These are phyloP conservation scores for Fusarium foetens DNA, from an alignment of 2,329 filamentous ascomycete species.

Conservation along the genomic window DNA sequence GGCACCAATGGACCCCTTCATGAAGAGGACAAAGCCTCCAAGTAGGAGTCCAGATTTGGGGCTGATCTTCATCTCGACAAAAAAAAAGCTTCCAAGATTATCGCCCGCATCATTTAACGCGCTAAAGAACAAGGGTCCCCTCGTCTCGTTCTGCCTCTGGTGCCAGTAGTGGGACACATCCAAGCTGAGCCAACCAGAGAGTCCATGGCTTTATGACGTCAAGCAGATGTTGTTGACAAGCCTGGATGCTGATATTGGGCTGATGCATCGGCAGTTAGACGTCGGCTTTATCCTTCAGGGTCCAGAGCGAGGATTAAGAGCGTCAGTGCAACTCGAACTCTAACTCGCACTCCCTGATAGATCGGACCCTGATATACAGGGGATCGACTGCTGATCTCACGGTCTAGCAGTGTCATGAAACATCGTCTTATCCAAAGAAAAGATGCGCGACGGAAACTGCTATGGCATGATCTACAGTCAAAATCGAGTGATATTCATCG, in stretches of 20 bases:
- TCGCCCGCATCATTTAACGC: conserved; percentile 29
- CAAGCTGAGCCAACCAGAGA: conserved; percentile 31
- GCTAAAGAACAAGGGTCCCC: conserved; percentile 35
- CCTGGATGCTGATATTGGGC: conserved; percentile 24
- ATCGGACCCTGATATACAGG: conserved; percentile 41
- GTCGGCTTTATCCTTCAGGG: conserved; percentile 20
- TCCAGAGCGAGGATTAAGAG: conserved; percentile 6
- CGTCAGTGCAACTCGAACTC: conserved; percentile 17
- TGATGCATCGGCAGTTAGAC: conserved; percentile 31
- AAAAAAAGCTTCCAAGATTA: conserved; percentile 36
- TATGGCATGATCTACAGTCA: conserved; percentile 37
- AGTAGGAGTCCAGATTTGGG: conserved; percentile 28
- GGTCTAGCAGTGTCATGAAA: conserved; percentile 5
- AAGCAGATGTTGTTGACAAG: conserved; percentile 9
- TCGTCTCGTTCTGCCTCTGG: conserved; percentile 11
- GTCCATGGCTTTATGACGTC: conserved; percentile 38
- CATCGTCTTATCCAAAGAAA: conserved; percentile 16
- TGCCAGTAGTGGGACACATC: conserved; percentile 19
- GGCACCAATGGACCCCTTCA: conserved; percentile 28
- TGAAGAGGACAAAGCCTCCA: conserved; percentile 9
- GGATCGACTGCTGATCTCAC: conserved; percentile 16
- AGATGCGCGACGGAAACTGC: conserved; percentile 22
- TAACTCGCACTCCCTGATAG: conserved; percentile 5
- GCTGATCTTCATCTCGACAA: conserved; percentile 39
- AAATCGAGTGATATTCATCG: conserved; percentile 18